Evolutionary conservation across 192 early-diverging fungal genomes (phyloP).

Genomic region (Backusella australiensis): DNA sequence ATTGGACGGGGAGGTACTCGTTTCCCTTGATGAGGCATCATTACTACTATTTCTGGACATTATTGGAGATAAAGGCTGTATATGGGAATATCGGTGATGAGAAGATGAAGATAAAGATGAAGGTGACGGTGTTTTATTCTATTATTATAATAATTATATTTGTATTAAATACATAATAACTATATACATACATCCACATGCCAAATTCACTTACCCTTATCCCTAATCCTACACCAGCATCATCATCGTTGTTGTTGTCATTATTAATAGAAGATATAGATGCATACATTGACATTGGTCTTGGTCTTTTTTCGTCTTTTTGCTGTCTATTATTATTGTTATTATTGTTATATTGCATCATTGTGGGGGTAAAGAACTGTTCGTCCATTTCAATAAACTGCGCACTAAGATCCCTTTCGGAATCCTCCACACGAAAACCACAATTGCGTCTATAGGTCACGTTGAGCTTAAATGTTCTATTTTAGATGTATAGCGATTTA

Average conservation of each 20-base stretch:
- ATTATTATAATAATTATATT: background rate
- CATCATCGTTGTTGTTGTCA: background rate
- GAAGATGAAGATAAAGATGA: background rate
- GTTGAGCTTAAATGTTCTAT: slow-evolving; percentile 64
- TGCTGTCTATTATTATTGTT: background rate
- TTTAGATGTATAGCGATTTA: background rate
- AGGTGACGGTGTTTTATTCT: background rate
- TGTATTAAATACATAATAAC: background rate
- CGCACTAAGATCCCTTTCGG: slow-evolving; percentile 50
- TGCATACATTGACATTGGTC: slow-evolving; percentile 12
- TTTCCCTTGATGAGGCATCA: background rate
- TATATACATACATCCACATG: too few relatives aligned
- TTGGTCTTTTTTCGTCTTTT: background rate
- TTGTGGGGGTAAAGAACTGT: slow-evolving; percentile 63
- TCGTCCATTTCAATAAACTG: slow-evolving; percentile 64
- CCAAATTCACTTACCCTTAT: background rate
- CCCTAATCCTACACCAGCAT: background rate
- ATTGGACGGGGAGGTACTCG: background rate
- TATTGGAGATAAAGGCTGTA: background rate
- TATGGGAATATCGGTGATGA: background rate
- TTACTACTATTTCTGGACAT: background rate
- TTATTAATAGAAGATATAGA: background rate
- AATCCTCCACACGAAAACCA: slow-evolving; percentile 58
- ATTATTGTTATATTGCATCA: slow-evolving; percentile 1
- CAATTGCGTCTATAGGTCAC: slow-evolving; percentile 71